Evolutionary conservation across 306 rosid genomes (phyloP).

Genomic region (Cucumis melo): DNA sequence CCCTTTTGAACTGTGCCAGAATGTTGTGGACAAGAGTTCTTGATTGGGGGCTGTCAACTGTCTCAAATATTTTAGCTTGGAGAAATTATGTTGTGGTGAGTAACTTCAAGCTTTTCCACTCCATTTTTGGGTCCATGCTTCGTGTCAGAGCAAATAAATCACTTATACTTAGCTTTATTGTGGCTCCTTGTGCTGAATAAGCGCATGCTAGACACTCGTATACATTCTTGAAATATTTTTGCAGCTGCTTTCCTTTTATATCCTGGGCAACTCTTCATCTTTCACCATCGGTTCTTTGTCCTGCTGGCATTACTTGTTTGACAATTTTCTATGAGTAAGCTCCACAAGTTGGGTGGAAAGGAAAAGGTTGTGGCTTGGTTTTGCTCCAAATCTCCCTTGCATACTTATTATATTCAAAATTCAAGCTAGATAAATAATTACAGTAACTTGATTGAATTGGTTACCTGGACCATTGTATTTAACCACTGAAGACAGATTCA

Average conservation of each 20-base stretch:
- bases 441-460: neutral
- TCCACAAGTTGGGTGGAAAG: neutral
- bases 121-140: neutral
- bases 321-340: neutral
- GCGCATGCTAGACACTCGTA: neutral
- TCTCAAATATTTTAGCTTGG: conserved; percentile 56
- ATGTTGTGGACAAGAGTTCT: conserved; percentile 10
- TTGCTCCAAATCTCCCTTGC: neutral
- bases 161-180: neutral
- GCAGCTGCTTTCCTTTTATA: neutral
- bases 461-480: neutral
- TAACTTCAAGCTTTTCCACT: conserved; percentile 5
- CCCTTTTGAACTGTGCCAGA: conserved; percentile 28
- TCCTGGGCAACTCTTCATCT: neutral
- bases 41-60: conserved; percentile 17
- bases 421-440: too few species aligned
- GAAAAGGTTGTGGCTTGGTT: neutral
- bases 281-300: neutral
- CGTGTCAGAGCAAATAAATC: neutral
- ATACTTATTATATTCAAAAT: neutral
- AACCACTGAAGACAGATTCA: neutral
- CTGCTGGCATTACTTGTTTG: neutral
- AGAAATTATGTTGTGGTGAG: conserved; percentile 82
- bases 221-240: neutral
- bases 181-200: neutral